phyloP scores from a whole-genome alignment of 768 basidiomycete genomes.

The Pleurotus cornucopiae region DNA sequence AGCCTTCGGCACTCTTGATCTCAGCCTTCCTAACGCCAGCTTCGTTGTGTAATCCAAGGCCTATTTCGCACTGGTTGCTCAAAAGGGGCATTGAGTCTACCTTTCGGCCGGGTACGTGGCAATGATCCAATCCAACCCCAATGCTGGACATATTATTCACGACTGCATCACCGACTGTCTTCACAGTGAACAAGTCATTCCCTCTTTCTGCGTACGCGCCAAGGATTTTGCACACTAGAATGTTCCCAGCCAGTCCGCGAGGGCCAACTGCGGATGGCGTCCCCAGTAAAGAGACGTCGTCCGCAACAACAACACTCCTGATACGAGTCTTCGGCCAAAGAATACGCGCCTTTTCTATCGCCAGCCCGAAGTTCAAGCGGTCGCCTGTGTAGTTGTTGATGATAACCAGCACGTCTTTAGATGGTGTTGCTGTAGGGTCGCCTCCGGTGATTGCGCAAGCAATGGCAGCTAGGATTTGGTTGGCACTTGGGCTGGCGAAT shows the following conservation, averaged over 20 bases:
- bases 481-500: constrained; percentile 60
- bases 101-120: constrained; percentile 48
- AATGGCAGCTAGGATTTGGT: constrained; percentile 48
- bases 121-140: constrained; percentile 47
- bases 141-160: constrained; percentile 29
- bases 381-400: constrained; percentile 54
- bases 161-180: constrained; percentile 28
- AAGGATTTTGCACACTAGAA: constrained; percentile 53
- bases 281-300: constrained; percentile 46
- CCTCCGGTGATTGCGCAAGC: constrained; percentile 36
- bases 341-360: constrained; percentile 45
- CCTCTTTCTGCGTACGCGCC: constrained; percentile 44
- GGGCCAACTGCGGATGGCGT: constrained; percentile 37
- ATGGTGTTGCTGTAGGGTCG: constrained; percentile 10
- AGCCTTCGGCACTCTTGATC: constrained; percentile 27
- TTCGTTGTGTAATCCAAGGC: constrained; percentile 56
- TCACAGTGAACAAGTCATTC: constrained; percentile 27
- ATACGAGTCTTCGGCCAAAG: constrained; percentile 26
- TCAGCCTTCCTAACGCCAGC: constrained; percentile 33
- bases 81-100: constrained; percentile 13
- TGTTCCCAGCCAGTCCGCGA: constrained; percentile 43
- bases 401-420: constrained; percentile 31
- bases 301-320: constrained; percentile 46
- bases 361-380: constrained; percentile 55
- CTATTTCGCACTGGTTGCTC: constrained; percentile 38